Evolutionary conservation across 2,329 filamentous ascomycete genomes (phyloP).

Genomic region (Colletotrichum australisinense): DNA sequence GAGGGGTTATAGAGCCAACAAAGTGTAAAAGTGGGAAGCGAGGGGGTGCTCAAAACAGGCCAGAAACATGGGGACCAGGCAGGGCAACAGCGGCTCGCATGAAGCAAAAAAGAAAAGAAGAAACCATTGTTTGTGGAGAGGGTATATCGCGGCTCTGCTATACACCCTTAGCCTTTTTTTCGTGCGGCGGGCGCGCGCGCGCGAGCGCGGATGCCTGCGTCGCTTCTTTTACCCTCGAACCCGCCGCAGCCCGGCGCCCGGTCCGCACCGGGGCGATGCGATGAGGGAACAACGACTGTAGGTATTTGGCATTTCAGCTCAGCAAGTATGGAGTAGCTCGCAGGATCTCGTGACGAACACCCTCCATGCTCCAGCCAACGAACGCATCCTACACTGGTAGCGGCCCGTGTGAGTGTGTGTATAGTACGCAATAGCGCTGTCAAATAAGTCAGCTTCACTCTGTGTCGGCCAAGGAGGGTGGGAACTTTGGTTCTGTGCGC

Average conservation of each 20-base stretch:
- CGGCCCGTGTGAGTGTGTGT: neutral
- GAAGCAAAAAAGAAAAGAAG: conserved; percentile 10
- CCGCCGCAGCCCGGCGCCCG: conserved; percentile 1
- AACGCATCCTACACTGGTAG: neutral
- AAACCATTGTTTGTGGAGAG: neutral
- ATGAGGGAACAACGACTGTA: neutral
- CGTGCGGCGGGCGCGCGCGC: neutral
- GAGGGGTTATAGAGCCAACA: neutral
- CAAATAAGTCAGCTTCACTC: neutral
- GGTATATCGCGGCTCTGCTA: conserved; percentile 33
- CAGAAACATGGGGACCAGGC: neutral
- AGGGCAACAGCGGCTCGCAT: conserved; percentile 5
- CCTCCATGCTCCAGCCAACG: neutral
- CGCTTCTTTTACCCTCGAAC: neutral
- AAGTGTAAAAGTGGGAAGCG: conserved; percentile 1
- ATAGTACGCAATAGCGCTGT: neutral
- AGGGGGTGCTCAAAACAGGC: conserved; percentile 20
- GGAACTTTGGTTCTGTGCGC: neutral
- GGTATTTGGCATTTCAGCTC: neutral
- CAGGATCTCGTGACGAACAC: neutral
- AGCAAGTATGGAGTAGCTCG: neutral
- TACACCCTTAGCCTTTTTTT: conserved; percentile 14
- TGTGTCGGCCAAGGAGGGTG: neutral
- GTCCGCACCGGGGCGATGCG: neutral
- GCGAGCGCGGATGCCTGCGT: neutral